Conservation (phyloP, 2,329 filamentous ascomycete species). For the Mariannaea sp. region DNA sequence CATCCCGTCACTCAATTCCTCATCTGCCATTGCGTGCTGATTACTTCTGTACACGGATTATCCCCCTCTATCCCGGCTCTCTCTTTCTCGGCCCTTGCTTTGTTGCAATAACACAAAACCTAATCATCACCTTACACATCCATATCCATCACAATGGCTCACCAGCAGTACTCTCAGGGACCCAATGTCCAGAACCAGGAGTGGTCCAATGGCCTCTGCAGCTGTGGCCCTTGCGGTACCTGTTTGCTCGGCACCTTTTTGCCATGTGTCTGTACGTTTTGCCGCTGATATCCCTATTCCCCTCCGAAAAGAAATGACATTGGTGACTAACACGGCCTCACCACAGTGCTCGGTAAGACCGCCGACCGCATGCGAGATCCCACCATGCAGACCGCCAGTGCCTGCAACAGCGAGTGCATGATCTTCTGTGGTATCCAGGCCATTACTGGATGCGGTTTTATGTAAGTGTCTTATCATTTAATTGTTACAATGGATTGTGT, state of each 20-base stretch:
- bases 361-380: conserved; percentile 52
- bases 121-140: neutral
- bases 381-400: conserved; percentile 45
- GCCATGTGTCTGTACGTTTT: conserved; percentile 51
- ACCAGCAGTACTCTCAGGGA: conserved; percentile 34
- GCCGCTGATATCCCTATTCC: neutral
- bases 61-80: conserved; percentile 1
- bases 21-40: too few species aligned
- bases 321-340: conserved; percentile 19
- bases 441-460: conserved; percentile 50
- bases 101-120: too few species aligned
- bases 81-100: too few species aligned
- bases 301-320: neutral
- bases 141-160: conserved; percentile 30
- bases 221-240: conserved; percentile 47
- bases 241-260: conserved; percentile 48
- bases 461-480: conserved; percentile 39
- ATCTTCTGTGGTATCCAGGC: conserved; percentile 46
- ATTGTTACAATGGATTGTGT: too few species aligned
- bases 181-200: conserved; percentile 39
- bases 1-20: neutral
- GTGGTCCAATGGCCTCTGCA: conserved; percentile 47
- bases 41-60: neutral
- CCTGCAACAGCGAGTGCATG: conserved; percentile 50
- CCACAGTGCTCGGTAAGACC: conserved; percentile 51